Evolutionary conservation across 768 basidiomycete genomes (phyloP), one percentile per base, ranked within the genome.

Genomic region (Suillus americanus): DNA sequence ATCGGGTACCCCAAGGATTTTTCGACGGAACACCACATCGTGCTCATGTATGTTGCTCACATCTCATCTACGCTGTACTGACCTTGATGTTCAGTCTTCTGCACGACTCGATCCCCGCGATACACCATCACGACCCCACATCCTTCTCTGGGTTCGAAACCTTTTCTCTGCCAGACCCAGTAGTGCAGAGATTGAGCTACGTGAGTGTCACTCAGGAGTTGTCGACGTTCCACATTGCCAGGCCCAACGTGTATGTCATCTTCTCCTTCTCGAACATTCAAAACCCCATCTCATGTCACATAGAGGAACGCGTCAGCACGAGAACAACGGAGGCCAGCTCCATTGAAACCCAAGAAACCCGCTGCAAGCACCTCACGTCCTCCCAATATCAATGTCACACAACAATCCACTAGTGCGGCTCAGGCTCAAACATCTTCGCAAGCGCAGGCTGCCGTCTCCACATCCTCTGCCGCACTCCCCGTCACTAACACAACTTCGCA

Each of bases 201-300:
- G 0, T 6, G 20, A 1, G 20, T 20, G 9, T 20, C 20, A 0
- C 20, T 4, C 20, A 20, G 3, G 3, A 10, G 43, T n/a, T 9
- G 9, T 45, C 9, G 20, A 10, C 2, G 20, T 45, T 10, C 43
- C 13, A 9, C 35, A 37, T 37, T 37, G 9, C 35, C 41, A 45
- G 20, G 43, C 7, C 8, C 20, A 45, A 10, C 43, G 43, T 45
- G 20, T 45, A 45, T 9, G 43, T 45, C 20, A 4, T 45, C 3
- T n/a, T 43, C 0, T 43, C 43, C 0, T 43, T 43, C 0, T 43
- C 18, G 8, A 43, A 4, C 20, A 9, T 43, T 20, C 30, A 30
- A 30, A 30, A 30, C 30, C 2, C 3, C 30, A 30, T 30, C 30
- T 45, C 43, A 45, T 10, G 8, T 4, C 9, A 45, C 20, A 4